Conservation (phyloP, 805 yeast species). For the Suhomyces kilbournensis region DNA sequence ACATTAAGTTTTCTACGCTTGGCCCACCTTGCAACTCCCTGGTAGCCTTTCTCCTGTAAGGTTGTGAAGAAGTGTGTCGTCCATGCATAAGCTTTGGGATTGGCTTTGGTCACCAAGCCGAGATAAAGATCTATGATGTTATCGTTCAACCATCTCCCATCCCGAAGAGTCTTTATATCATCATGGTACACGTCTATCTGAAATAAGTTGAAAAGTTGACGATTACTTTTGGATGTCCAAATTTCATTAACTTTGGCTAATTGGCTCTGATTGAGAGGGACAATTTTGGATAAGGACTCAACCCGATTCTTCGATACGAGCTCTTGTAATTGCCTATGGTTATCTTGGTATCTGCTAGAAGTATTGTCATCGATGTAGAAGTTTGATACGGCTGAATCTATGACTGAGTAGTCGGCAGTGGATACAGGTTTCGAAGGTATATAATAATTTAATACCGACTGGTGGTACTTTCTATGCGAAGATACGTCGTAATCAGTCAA, state of each 20-base stretch:
- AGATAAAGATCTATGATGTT: constrained; percentile 83
- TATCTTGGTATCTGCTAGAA: constrained; percentile 12
- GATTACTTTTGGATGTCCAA: constrained; percentile 26
- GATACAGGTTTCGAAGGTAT: constrained; percentile 25
- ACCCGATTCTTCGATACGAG: constrained; percentile 3
- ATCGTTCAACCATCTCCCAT: constrained; percentile 85
- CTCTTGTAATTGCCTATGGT: constrained; percentile 3
- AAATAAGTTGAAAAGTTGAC: constrained; percentile 30
- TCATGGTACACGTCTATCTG: constrained; percentile 58
- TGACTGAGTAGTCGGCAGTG: constrained; percentile 25
- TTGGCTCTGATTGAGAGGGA: constrained; percentile 29
- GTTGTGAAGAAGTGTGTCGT: constrained; percentile 87
- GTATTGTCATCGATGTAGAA: constrained; percentile 8
- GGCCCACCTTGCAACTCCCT: constrained; percentile 82
- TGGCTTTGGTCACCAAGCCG: constrained; percentile 46
- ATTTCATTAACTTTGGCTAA: constrained; percentile 27
- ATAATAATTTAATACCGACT: constrained; percentile 11
- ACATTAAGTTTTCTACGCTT: constrained; percentile 70
- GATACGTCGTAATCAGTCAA: neutral
- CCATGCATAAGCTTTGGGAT: constrained; percentile 58
- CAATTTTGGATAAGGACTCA: constrained; percentile 4
- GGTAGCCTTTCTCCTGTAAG: constrained; percentile 68
- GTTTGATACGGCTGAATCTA: constrained; percentile 16
- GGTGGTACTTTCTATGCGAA: constrained; percentile 24
- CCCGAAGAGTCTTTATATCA: constrained; percentile 70